Base-by-base conservation (phyloP, 306 rosid species). In the Oemleria cerasiformis region DNA sequence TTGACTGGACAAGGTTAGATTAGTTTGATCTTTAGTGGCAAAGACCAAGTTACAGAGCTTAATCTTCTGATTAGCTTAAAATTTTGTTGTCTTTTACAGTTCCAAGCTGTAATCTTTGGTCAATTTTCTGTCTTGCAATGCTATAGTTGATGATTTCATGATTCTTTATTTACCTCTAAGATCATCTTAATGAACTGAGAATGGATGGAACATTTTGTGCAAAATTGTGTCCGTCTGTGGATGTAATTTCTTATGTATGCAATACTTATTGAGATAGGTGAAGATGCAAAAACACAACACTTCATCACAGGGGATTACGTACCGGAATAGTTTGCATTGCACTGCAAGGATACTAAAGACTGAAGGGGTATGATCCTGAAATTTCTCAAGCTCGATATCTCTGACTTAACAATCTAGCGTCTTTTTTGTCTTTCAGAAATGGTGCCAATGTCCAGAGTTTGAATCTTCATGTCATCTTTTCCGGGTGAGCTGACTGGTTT, bases 211-310 rank as follows among this genome's bases (percentile, higher is more conserved):
- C 23, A 8, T 17, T 48, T 13, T 30, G 21, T 38, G 43, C 47
- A 23, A 20, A 16, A 8, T 66, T 51, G 10, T 42, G 8, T 42
- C 2, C 54, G 5, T 19, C 41, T 50, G 13, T 10, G 5, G 12
- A 69, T 45, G 21, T 42, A 58, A 58, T 39, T 53, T 49, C 41
- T 40, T 39, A 34, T 11, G 59, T 48, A 16, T 41, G 53, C 45
- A 69, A 30, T 57, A 9, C 23, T 67, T 68, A 13, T 13, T 14
- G 17, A 42, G 3, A 30, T 65, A 94, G 98, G 98, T 91, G 83
- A 91, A 82, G 89, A 82, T 94, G 86, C 97, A 94, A 81, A 93
- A 83, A 63, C 94, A 90, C 85, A 93, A 91, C 68, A 77, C 94
- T 3, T 90, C 84, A 71, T 83, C 87, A n/a, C 92, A 80, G 67